Evolutionary conservation across 805 yeast species (phyloP), one percentile per base, ranked within the genome.

Genomic region (Candida dajiaensis): DNA sequence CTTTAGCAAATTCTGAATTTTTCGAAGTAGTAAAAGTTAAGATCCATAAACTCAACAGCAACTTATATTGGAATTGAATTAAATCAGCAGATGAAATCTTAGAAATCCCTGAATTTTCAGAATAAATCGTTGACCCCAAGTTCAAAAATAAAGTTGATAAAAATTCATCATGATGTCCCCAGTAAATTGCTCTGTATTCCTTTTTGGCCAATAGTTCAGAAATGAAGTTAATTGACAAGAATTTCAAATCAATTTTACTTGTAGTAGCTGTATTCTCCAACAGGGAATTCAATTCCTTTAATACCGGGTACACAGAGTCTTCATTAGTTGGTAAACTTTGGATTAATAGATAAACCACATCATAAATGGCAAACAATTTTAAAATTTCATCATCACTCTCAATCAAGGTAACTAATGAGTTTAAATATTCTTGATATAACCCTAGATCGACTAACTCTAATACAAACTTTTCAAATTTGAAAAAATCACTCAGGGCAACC

Each of bases 31-130:
- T 83, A 69, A 92, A 94, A 4, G 96, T 80, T 50, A 89, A 71
- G 44, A 89, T 72, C 99, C 99, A 94, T 41, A 88, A 71, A 20
- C 83, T 73, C 61, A 94, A 73, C 52, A 92, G 74, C 6, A 83
- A 73, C 58, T 86, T 78, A 68, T 94, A 94, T 64, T 85, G 89
- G 56, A 89, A 76, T 70, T 94, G 99, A 38, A 66, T 58, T 35
- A 58, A 49, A 11, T 66, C 63, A 22, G 61, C 43, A 11, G 50
- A 44, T 15, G 40, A 42, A 25, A 38, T 61, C 6, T 63, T 48
- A 44, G 55, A 59, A 18, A 60, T 48, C 12, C 55, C 51, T 31
- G 67, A 59, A 39, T 69, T 65, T 18, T 45, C 23, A 20, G 39
- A 36, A 19, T 36, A 20, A 15, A 48, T 25, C 2, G 50, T 48